These are phyloP conservation scores for Leccinum disarticulatum DNA, from an alignment of 768 basidiomycete species.

Conservation along the genomic window DNA sequence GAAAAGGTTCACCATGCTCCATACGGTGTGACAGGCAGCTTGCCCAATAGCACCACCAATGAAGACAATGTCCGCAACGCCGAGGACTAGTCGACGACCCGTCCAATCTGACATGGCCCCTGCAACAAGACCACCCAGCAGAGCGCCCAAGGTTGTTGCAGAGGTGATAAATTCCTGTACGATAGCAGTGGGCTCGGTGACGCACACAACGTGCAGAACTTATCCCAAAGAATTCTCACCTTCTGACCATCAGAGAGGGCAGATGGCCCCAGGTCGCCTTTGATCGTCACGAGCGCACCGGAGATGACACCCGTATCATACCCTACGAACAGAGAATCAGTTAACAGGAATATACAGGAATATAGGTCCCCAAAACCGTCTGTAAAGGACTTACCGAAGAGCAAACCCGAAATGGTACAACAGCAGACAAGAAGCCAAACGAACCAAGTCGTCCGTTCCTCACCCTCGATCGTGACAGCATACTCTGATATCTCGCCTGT, in stretches of 20 bases:
- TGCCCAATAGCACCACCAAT: slow-evolving; percentile 73
- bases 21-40: slow-evolving; percentile 66
- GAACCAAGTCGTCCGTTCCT: slow-evolving; percentile 67
- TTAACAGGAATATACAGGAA: slow-evolving; percentile 3
- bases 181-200: neutral
- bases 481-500: slow-evolving; percentile 58
- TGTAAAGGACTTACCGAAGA: slow-evolving; percentile 56
- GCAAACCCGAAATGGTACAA: slow-evolving; percentile 72
- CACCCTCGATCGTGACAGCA: slow-evolving; percentile 60
- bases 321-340: slow-evolving; percentile 38
- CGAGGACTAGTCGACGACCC: slow-evolving; percentile 64
- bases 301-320: slow-evolving; percentile 84
- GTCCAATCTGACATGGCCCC: slow-evolving; percentile 54
- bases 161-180: slow-evolving; percentile 77
- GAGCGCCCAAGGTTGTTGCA: slow-evolving; percentile 73
- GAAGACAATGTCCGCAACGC: slow-evolving; percentile 69
- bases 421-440: slow-evolving; percentile 76
- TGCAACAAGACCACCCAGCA: slow-evolving; percentile 70
- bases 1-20: slow-evolving; percentile 55
- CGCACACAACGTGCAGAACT: neutral
- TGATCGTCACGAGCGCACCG: slow-evolving; percentile 76
- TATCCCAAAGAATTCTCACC: slow-evolving; percentile 32
- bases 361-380: neutral
- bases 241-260: slow-evolving; percentile 62
- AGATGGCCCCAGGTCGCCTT: slow-evolving; percentile 59